A percentile compares a stretch with the other conserved stretches of the same genome.
Conservation (phyloP, 2,329 filamentous ascomycete genomes). For the Phoma herbarum region DNA sequence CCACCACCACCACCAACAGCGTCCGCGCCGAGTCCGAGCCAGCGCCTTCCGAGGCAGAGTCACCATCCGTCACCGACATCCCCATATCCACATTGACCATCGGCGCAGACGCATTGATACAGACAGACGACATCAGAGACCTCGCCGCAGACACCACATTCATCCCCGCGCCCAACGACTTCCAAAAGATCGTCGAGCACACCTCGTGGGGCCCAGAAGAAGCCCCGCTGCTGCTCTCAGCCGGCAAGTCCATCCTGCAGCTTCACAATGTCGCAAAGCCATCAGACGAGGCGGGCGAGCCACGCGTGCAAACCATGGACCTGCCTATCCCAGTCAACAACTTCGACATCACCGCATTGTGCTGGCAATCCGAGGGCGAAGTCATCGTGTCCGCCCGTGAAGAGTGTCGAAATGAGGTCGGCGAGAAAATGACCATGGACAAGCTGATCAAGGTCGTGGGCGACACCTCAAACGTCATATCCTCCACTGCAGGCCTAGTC, state of each 20-base stretch:
- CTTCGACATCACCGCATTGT: conserved; percentile 48
- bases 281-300: conserved; percentile 7
- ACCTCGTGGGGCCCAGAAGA: conserved; percentile 49
- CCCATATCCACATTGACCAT: conserved; percentile 52
- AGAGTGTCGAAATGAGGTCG: conserved; percentile 47
- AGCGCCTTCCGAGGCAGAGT: conserved; percentile 49
- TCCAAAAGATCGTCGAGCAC: conserved; percentile 40
- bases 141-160: conserved; percentile 44
- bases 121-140: conserved; percentile 49
- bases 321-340: conserved; percentile 42
- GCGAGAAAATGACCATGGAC: conserved; percentile 50
- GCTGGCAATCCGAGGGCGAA: conserved; percentile 48
- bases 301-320: conserved; percentile 32
- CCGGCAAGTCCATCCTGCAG: conserved; percentile 48
- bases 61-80: conserved; percentile 49
- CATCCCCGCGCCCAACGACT: conserved; percentile 34
- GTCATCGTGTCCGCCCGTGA: conserved; percentile 48
- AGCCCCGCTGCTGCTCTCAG: conserved; percentile 44
- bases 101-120: conserved; percentile 48
- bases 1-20: conserved; percentile 42
- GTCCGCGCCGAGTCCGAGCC: conserved; percentile 49
- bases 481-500: conserved; percentile 50
- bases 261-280: conserved; percentile 42
- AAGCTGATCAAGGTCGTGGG: conserved; percentile 49
- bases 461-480: conserved; percentile 43